A percentile compares a stretch with the other conserved stretches of the same genome.
phyloP scores from a whole-genome alignment of 257 asterid species.

The Galeopsis tetrahit region DNA sequence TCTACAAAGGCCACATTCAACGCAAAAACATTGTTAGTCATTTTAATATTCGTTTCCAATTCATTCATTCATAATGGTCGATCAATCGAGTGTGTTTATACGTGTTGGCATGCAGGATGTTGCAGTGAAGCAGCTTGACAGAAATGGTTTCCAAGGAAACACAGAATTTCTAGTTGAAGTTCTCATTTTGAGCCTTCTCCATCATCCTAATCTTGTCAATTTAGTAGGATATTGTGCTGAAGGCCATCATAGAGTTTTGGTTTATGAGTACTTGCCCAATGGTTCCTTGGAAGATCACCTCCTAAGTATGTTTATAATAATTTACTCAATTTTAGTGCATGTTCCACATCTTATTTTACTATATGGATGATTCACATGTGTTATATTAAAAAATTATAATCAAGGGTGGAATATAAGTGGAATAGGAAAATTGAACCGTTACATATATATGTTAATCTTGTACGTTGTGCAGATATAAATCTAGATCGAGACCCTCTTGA shows the following conservation, averaged over 20 bases:
- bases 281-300: slow-evolving; percentile 72
- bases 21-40: slow-evolving; percentile 44
- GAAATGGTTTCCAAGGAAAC: slow-evolving; percentile 69
- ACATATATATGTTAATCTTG: too few species aligned
- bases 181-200: slow-evolving; percentile 55
- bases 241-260: slow-evolving; percentile 58
- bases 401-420: too few species aligned
- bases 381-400: too few species aligned
- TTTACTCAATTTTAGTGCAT: too few species aligned
- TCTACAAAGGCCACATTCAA: slow-evolving; percentile 60
- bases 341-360: too few species aligned
- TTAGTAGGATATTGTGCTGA: slow-evolving; percentile 69
- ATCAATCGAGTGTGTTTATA: too few species aligned
- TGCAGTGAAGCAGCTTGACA: slow-evolving; percentile 64
- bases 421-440: too few species aligned
- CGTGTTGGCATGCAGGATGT: slow-evolving; percentile 44
- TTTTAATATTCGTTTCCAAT: too few species aligned
- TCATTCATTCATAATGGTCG: not conserved
- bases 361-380: too few species aligned
- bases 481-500: slow-evolving; percentile 44
- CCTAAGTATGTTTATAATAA: slow-evolving; percentile 39
- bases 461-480: slow-evolving; percentile 28
- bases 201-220: slow-evolving; percentile 60
- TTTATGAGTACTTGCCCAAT: slow-evolving; percentile 55
- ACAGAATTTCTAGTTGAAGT: slow-evolving; percentile 65